Evolutionary conservation across 2,329 filamentous ascomycete species (phyloP).

Genomic region (Sphaerulina musiva): DNA sequence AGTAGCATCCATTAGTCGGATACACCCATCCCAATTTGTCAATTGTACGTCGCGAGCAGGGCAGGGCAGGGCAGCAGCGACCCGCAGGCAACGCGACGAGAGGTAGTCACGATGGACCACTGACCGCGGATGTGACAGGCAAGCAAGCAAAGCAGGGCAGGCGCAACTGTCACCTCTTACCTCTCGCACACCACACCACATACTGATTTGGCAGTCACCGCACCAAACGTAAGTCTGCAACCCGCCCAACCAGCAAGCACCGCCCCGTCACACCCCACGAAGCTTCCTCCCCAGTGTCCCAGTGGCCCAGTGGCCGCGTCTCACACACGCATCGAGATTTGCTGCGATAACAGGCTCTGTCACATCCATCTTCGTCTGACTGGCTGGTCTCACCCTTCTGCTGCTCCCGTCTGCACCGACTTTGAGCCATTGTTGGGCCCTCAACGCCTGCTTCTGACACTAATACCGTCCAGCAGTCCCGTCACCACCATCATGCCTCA

Average conservation of each 20-base stretch:
- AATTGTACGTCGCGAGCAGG: neutral
- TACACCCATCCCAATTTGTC: neutral
- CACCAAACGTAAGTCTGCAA: neutral
- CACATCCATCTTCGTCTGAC: too few species aligned
- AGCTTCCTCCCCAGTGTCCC: neutral
- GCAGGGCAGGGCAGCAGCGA: neutral
- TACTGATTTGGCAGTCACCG: too few species aligned
- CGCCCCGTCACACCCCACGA: neutral
- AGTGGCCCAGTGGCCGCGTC: neutral
- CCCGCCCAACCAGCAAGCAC: neutral
- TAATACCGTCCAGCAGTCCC: neutral
- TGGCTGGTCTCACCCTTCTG: neutral
- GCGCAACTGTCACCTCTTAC: too few species aligned
- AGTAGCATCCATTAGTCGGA: neutral
- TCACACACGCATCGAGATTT: neutral
- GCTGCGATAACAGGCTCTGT: neutral
- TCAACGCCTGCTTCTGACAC: neutral
- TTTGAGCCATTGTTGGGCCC: neutral
- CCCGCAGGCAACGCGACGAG: neutral
- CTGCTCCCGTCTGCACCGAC: neutral
- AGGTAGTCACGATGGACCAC: neutral
- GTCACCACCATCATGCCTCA: conserved; percentile 40
- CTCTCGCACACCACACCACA: too few species aligned
- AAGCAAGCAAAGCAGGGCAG: neutral
- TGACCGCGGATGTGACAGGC: neutral